A percentile compares a stretch with the other conserved stretches of the same genome.
Evolutionary conservation across 2,329 filamentous ascomycete species (phyloP).

Genomic region (Colletotrichum chrysophilum): DNA sequence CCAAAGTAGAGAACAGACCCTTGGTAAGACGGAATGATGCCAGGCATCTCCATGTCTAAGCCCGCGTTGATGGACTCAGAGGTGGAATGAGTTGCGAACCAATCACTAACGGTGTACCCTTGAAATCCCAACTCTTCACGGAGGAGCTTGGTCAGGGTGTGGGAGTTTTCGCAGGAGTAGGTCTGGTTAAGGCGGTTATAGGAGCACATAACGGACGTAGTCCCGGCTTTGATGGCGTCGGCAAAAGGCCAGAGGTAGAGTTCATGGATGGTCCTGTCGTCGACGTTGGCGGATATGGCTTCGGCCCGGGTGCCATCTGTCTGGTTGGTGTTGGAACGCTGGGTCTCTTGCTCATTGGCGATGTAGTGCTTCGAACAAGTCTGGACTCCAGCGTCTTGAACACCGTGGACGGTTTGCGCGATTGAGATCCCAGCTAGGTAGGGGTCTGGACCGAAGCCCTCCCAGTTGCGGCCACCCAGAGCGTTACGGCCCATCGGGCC

Average conservation of each 20-base stretch:
- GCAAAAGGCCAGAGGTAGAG: constrained; percentile 34
- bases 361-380: constrained; percentile 60
- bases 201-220: constrained; percentile 32
- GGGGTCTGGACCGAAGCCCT: constrained; percentile 66
- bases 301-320: constrained; percentile 52
- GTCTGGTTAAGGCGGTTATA: constrained; percentile 45
- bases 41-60: constrained; percentile 49
- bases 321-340: constrained; percentile 59
- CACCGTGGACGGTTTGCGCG: constrained; percentile 69
- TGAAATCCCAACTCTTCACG: constrained; percentile 57
- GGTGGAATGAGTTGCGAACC: constrained; percentile 47
- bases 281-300: constrained; percentile 24
- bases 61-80: constrained; percentile 41
- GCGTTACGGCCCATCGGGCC: constrained; percentile 70
- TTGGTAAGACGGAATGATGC: constrained; percentile 27
- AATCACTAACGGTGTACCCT: constrained; percentile 50
- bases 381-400: constrained; percentile 72
- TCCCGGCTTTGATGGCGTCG: constrained; percentile 30
- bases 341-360: constrained; percentile 33
- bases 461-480: constrained; percentile 68
- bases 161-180: constrained; percentile 52
- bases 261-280: constrained; percentile 33
- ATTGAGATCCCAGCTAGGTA: constrained; percentile 70
- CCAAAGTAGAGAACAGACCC: constrained; percentile 50
- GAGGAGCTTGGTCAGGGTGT: constrained; percentile 48